phyloP scores from a whole-genome alignment of 768 basidiomycete genomes.

The Mycena kentingensis region DNA sequence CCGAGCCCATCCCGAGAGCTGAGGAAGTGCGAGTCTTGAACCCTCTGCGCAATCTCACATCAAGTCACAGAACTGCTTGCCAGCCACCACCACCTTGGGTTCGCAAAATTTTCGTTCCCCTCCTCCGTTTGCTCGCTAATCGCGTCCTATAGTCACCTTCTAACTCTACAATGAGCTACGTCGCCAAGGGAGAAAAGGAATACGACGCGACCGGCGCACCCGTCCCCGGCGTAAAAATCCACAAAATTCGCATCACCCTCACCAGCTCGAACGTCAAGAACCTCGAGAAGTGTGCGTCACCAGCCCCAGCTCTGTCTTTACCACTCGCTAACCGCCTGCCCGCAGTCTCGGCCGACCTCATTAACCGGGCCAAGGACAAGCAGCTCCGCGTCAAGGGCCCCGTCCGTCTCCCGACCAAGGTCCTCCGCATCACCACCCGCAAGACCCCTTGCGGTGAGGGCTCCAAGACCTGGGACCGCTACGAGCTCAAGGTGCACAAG shows the following conservation, averaged over 20 bases:
- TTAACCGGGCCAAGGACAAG: constrained; percentile 99
- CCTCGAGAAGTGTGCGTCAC: constrained; percentile 89
- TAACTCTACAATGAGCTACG: constrained; percentile 91
- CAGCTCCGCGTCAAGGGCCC: constrained; percentile 99
- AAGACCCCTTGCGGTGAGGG: constrained; percentile 99
- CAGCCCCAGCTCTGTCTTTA: background rate
- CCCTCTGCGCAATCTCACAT: no score
- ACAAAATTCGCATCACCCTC: constrained; percentile 99
- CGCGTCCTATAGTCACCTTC: constrained; percentile 93
- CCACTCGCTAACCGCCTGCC: background rate
- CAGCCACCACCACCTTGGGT: no score
- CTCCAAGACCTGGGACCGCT: constrained; percentile 99
- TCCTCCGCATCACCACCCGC: constrained; percentile 98
- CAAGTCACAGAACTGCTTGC: no score
- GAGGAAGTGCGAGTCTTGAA: no score
- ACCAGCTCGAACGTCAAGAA: constrained; percentile 98
- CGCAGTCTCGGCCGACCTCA: constrained; percentile 92
- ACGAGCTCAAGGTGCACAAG: constrained; percentile 99
- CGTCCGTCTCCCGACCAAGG: constrained; percentile 98
- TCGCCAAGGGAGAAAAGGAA: constrained; percentile 98
- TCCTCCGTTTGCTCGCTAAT: no score
- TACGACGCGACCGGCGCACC: constrained; percentile 91
- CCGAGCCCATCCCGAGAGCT: no score
- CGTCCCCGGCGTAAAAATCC: constrained; percentile 86
- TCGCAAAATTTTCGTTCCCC: no score